A percentile compares a stretch with the other conserved stretches of the same genome.
Conservation (phyloP, 1,284 basidiomycete species). For the Ustilago nuda region DNA sequence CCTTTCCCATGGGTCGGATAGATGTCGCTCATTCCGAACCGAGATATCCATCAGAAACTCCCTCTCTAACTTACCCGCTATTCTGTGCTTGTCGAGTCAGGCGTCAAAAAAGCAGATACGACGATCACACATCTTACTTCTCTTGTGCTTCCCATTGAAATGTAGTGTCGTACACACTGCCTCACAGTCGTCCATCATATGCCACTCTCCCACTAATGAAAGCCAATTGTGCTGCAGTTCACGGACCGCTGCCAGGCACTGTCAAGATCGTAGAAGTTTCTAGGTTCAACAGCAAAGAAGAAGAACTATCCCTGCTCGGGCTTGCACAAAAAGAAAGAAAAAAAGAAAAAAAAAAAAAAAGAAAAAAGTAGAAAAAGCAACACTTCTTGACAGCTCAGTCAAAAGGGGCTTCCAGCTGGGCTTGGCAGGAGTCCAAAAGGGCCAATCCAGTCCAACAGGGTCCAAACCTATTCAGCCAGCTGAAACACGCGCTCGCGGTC, state of each 20-base stretch:
- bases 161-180: too few species aligned
- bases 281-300: background rate
- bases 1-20: background rate
- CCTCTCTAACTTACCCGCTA: background rate
- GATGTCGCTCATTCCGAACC: background rate
- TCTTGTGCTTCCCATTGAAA: too few species aligned
- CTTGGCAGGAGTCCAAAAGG: conserved; percentile 9
- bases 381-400: background rate
- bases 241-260: background rate
- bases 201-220: background rate
- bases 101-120: background rate
- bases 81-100: background rate
- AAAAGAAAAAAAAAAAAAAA: background rate
- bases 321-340: background rate
- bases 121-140: background rate
- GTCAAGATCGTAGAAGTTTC: conserved; percentile 5
- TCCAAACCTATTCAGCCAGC: background rate
- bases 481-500: background rate
- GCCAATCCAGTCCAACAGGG: background rate
- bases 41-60: background rate
- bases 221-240: too few species aligned
- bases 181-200: background rate
- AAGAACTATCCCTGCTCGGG: background rate
- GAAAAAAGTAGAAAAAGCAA: background rate
- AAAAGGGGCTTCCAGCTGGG: conserved; percentile 11